Conservation (phyloP, 2,329 filamentous ascomycete species). For the Macrophomina pseudophaseolina region DNA sequence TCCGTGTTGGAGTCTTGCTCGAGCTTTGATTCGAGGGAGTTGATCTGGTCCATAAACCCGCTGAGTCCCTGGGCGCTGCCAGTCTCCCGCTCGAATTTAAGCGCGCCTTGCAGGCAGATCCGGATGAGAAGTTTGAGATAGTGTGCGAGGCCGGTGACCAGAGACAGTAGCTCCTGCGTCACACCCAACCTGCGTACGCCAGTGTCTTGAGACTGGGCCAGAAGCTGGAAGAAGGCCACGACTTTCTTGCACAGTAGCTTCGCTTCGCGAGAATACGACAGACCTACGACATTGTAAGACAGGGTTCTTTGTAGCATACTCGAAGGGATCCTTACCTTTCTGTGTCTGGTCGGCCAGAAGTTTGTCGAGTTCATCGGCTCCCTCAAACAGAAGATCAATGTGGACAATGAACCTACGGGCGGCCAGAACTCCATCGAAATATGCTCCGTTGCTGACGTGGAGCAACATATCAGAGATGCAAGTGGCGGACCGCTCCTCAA, state of each 20-base stretch:
- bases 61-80: constrained; percentile 75
- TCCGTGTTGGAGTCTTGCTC: constrained; percentile 47
- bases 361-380: constrained; percentile 82
- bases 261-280: constrained; percentile 93
- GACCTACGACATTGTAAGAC: constrained; percentile 57
- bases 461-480: constrained; percentile 99
- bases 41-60: constrained; percentile 81
- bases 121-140: constrained; percentile 97
- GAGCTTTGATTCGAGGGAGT: constrained; percentile 69
- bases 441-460: constrained; percentile 96
- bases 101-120: constrained; percentile 90
- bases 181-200: constrained; percentile 91
- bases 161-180: constrained; percentile 95
- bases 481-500: constrained; percentile 95
- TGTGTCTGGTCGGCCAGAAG: constrained; percentile 71
- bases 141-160: constrained; percentile 94
- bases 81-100: constrained; percentile 88
- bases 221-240: constrained; percentile 92
- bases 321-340: constrained; percentile 66
- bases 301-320: background rate
- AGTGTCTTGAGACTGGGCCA: constrained; percentile 93
- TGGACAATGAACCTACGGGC: constrained; percentile 97
- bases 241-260: constrained; percentile 99
- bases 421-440: constrained; percentile 91
- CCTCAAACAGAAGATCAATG: constrained; percentile 88